Base-by-base conservation (phyloP, 148 eudicot genomes). In the Salicornia ramosissima region DNA sequence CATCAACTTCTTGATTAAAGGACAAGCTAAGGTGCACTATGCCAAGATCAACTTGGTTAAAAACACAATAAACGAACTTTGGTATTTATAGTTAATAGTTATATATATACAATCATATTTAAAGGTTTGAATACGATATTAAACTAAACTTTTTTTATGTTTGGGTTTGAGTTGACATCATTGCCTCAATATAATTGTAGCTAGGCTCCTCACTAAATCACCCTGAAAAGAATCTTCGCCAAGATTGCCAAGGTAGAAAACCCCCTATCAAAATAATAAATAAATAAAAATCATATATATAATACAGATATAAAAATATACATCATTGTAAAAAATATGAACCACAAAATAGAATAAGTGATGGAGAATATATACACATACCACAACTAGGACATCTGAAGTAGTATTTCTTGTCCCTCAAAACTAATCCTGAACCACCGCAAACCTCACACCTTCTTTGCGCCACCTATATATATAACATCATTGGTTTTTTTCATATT, bases 181-280 rank as follows among this genome's bases (percentile, higher is more conserved):
- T 36, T 8, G 40, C 8, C 8, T 36, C 40, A 36, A 36, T 36
- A 16, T n/a, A n/a, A n/a, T n/a, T n/a, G n/a, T n/a, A n/a, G n/a
- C 18, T 24, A 5, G 22, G 9, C n/a, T 14, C 7, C 18, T 43
- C 2, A 14, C 22, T 19, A 15, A 47, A 65, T 82, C 74, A 90
- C 42, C 97, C 97, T 34, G 90, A 79, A 71, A 92, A 92, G 79
- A 92, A 92, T 58, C 98, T 77, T 74, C 69, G 88, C 96, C 98
- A 92, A 12, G 98, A 92, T 67, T 86, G 94, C 98, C 98, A 92
- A 64, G 98, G 98, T 55, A 92, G 85, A 80, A 90, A 92, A 54
- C 98, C 98, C 64, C 98, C 96, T 92, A 85, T 70, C 53, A 71
- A 43, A 11, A 29, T 6, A 57, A 29, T 34, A 0, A 22, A 14